Percentiles rank a stretch among this genome's conserved stretches.
phyloP scores from a whole-genome alignment of 176 grass and related monocot species.

The Oryza meyeriana region DNA sequence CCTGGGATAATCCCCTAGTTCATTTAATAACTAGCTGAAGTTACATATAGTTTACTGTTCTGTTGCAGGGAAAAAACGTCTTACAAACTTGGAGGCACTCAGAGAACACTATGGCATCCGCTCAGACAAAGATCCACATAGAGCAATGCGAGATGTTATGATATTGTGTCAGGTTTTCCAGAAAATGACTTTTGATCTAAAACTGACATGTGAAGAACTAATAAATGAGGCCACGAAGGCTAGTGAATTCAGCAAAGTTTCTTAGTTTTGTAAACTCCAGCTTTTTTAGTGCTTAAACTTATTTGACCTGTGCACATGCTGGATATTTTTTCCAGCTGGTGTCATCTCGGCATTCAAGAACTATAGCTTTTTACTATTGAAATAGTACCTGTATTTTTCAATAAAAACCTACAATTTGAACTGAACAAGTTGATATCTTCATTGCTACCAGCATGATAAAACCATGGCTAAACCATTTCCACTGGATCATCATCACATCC shows the following conservation, averaged over 20 bases:
- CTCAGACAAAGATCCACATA: conserved; percentile 37
- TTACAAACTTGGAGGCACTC: conserved; percentile 24
- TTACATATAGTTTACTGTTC: conserved; percentile 20
- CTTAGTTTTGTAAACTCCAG: not conserved
- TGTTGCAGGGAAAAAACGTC: conserved; percentile 42
- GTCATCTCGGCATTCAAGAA: conserved; percentile 1
- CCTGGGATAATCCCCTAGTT: too few relatives aligned
- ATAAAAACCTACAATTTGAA: not conserved
- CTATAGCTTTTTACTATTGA: not conserved
- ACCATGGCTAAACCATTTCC: not conserved
- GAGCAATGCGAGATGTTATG: conserved; percentile 79
- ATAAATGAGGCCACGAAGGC: conserved; percentile 37
- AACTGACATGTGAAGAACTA: conserved; percentile 46
- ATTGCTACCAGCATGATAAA: not conserved
- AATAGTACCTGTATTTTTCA: not conserved
- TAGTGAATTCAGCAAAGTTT: conserved; percentile 41
- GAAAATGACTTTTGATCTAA: conserved; percentile 53
- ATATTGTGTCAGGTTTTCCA: conserved; percentile 49
- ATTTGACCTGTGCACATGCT: conserved; percentile 23
- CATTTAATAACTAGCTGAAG: conserved; percentile 4
- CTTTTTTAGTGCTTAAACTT: conserved; percentile 15
- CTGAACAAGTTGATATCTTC: not conserved
- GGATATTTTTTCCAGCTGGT: not conserved
- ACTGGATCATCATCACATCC: not conserved
- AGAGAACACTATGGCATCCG: conserved; percentile 39